Percentiles rank a stretch among this genome's conserved stretches.
Evolutionary conservation across 345 rosid species (phyloP).

Genomic region (Euphorbia peplus): DNA sequence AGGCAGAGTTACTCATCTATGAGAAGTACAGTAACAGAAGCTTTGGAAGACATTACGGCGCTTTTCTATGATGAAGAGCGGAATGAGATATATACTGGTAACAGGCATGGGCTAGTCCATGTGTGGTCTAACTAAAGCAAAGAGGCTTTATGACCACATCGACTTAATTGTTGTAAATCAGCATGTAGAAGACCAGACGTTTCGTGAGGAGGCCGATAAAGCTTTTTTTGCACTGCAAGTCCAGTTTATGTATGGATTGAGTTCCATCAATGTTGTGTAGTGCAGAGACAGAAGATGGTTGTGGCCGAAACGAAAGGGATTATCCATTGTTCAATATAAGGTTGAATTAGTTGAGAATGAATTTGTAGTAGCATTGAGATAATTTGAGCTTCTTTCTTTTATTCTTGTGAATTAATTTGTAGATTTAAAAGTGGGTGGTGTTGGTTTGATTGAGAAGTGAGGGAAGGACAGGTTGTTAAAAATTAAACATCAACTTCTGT

Average conservation of each 20-base stretch:
- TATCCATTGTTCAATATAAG: neutral
- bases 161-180: neutral
- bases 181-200: neutral
- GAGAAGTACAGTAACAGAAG: conserved; percentile 66
- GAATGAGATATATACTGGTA: conserved; percentile 89
- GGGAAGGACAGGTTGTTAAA: neutral
- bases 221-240: conserved; percentile 56
- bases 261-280: no score
- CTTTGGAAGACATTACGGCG: conserved; percentile 86
- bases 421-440: conserved; percentile 5
- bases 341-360: neutral
- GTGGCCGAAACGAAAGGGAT: no score
- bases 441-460: conserved; percentile 6
- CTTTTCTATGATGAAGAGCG: conserved; percentile 93
- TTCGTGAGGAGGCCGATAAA: conserved; percentile 25
- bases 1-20: conserved; percentile 26
- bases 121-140: conserved; percentile 76
- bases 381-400: neutral
- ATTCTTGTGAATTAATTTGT: conserved; percentile 13
- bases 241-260: conserved; percentile 76
- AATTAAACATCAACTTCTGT: neutral
- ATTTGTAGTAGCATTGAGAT: conserved; percentile 12
- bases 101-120: conserved; percentile 74
- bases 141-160: neutral
- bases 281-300: neutral